Evolutionary conservation across 2,329 filamentous ascomycete genomes (phyloP).

Genomic region (Apiospora arundinis): DNA sequence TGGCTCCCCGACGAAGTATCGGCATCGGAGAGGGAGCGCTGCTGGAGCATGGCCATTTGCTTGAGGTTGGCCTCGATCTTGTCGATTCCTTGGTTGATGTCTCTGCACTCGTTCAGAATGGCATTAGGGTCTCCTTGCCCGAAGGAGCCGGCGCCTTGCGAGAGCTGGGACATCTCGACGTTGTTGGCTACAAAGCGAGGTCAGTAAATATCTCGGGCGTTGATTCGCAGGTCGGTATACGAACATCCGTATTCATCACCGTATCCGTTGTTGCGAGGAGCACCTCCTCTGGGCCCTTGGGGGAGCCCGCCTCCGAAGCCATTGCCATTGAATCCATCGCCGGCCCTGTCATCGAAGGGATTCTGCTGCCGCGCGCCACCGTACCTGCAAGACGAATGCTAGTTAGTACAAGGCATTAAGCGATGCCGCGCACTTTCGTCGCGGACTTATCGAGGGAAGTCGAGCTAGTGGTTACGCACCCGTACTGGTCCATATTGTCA

Average conservation of each 20-base stretch:
- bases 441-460: background rate
- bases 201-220: background rate
- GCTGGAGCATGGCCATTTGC: constrained; percentile 74
- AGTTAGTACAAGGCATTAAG: constrained; percentile 38
- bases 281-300: constrained; percentile 31
- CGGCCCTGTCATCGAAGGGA: constrained; percentile 62
- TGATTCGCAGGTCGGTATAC: constrained; percentile 24
- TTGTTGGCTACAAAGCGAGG: constrained; percentile 39
- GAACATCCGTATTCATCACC: constrained; percentile 49
- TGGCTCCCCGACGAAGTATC: constrained; percentile 72
- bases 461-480: constrained; percentile 50
- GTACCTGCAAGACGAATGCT: constrained; percentile 51
- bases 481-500: constrained; percentile 58
- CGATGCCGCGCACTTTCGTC: constrained; percentile 22
- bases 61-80: constrained; percentile 75
- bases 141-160: constrained; percentile 56
- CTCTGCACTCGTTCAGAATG: constrained; percentile 83
- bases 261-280: constrained; percentile 26
- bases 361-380: constrained; percentile 54
- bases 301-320: constrained; percentile 43
- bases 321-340: constrained; percentile 35
- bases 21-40: constrained; percentile 74
- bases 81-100: constrained; percentile 79
- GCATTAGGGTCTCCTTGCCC: constrained; percentile 69
- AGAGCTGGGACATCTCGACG: constrained; percentile 75